Evolutionary conservation across 805 yeast species (phyloP), one percentile per base, ranked within the genome.

Genomic region (Wickerhamiella lipophila): DNA sequence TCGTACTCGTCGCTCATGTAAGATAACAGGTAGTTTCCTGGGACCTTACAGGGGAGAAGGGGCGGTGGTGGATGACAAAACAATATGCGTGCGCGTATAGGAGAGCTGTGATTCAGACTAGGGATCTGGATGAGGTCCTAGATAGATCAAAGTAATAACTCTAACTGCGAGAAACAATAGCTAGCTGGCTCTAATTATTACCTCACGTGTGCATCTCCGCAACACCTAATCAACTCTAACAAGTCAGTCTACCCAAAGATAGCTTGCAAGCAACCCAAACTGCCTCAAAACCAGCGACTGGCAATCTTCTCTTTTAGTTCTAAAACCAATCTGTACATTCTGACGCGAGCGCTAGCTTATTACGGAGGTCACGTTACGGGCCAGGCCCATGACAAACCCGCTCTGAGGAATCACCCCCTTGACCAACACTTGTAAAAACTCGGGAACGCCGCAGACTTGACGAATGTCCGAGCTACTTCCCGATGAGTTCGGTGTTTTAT

Each of bases 1-100:
- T 89, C 97, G 76, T 92, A 83, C 59, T 83, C 89, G 65, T 81
- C 87, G 52, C 75, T 70, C 64, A 70, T 68, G 42, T 34, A 43
- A 34, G 47, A 43, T 42, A 42, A 42, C 46, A 42, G 21, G 46
- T 42, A 16, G 38, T n/a, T n/a, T 19, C 32, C 4, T 22, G 42
- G 42, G 29, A 32, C 38, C 38, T 32, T 32, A 16, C 4, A 15
- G 38, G 38, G 38, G 38, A 5, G 32, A 16, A 22, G 19, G 19
- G 15, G 42, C 5, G 6, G 9, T 21, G 42, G 29, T 16, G n/a
- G 42, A 15, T 22, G 42, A 25, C 12, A n/a, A 15, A 23, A 23
- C 26, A 23, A 23, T 8, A 23, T 23, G 26, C 5, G 5, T 23
- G 26, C 26, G n/a, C n/a, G n/a, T 19, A 18, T 21, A 27, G 42